These are phyloP conservation scores for Chaetomiaceae sp. DNA, from an alignment of 2,329 filamentous ascomycete species.

Conservation along the genomic window DNA sequence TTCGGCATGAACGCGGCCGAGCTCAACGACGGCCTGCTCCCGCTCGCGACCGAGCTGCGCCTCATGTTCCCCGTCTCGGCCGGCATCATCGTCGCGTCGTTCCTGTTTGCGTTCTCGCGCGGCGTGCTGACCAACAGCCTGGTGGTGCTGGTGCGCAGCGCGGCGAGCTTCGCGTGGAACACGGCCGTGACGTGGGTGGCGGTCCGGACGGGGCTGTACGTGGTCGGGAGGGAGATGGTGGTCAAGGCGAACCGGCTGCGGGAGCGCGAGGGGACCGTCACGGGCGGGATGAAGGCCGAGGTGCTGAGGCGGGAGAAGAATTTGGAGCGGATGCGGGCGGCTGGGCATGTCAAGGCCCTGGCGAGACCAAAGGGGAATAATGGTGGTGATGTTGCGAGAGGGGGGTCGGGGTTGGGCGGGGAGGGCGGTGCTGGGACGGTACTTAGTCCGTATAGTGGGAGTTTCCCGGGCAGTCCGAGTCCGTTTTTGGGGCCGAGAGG, in stretches of 20 bases:
- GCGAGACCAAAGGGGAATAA: slow-evolving; percentile 1
- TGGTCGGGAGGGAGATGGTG: slow-evolving; percentile 17
- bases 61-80: slow-evolving; percentile 28
- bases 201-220: slow-evolving; percentile 22
- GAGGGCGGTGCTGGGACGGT: neutral
- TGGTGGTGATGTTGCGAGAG: neutral
- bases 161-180: slow-evolving; percentile 19
- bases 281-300: slow-evolving; percentile 25
- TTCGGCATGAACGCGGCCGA: slow-evolving; percentile 27
- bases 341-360: slow-evolving; percentile 15
- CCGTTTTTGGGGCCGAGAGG: neutral
- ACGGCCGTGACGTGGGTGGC: slow-evolving; percentile 21
- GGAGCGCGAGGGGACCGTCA: slow-evolving; percentile 20
- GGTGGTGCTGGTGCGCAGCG: slow-evolving; percentile 13
- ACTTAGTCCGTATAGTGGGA: slow-evolving; percentile 6
- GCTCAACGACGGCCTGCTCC: slow-evolving; percentile 21
- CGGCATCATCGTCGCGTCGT: slow-evolving; percentile 26
- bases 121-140: slow-evolving; percentile 15
- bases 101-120: slow-evolving; percentile 27
- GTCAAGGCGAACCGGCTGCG: slow-evolving; percentile 15
- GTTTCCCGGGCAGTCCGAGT: slow-evolving; percentile 13
- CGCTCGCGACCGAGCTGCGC: slow-evolving; percentile 16
- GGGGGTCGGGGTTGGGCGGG: neutral
- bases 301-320: slow-evolving; percentile 24
- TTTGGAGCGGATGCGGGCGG: slow-evolving; percentile 19